Evolutionary conservation across 352 stramenopile genomes (phyloP).

Genomic region (Globisporangium spinosum): DNA sequence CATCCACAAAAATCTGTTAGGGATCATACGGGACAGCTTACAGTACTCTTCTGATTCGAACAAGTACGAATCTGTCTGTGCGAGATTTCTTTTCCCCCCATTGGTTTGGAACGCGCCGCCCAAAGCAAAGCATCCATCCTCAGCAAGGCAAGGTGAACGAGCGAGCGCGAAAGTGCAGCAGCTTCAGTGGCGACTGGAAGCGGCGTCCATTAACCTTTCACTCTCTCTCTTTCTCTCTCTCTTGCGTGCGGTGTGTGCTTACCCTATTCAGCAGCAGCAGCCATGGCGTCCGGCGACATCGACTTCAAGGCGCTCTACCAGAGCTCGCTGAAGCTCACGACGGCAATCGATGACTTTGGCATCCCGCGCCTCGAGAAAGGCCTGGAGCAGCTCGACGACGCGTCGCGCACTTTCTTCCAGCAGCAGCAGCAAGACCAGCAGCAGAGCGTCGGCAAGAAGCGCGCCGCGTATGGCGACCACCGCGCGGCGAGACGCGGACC

Average conservation of each 20-base stretch:
- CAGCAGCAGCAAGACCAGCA: constrained; percentile 29
- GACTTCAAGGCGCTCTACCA: constrained; percentile 87
- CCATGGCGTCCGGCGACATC: constrained; percentile 33
- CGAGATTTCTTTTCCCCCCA: constrained; percentile 1
- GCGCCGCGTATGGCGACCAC: constrained; percentile 23
- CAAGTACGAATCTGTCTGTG: constrained; percentile 1
- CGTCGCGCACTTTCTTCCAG: constrained; percentile 46
- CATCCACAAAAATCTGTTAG: not conserved
- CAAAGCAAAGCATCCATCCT: constrained; percentile 5
- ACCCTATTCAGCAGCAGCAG: not conserved
- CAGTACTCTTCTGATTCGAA: not conserved
- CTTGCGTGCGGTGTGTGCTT: not conserved
- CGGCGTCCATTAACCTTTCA: not conserved
- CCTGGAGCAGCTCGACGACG: constrained; percentile 78
- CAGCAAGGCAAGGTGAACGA: not conserved
- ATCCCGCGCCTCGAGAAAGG: constrained; percentile 77
- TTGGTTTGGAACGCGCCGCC: constrained; percentile 8
- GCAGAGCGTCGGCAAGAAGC: constrained; percentile 41
- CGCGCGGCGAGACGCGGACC: constrained; percentile 17
- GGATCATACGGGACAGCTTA: not conserved
- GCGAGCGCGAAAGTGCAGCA: not conserved
- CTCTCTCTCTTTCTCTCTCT: not conserved
- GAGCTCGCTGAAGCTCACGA: constrained; percentile 85
- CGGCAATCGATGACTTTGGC: constrained; percentile 61
- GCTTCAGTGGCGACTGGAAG: not conserved